phyloP scores from a whole-genome alignment of 1,139 yeast genomes.

The Hemisphaericaspora subhashii region DNA sequence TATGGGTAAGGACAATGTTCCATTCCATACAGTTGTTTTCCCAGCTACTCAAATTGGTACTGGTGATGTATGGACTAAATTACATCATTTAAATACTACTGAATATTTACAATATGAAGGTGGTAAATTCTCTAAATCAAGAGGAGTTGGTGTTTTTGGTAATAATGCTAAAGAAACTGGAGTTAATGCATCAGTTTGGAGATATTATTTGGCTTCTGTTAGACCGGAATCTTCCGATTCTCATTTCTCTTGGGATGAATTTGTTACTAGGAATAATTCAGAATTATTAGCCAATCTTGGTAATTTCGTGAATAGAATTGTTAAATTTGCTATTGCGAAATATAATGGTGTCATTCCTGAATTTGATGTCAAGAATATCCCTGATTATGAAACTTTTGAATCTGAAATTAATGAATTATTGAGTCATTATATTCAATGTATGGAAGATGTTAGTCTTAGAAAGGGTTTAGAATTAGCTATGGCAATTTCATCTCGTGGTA shows the following conservation, averaged over 20 bases:
- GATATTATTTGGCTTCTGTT: conserved; percentile 88
- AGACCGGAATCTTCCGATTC: conserved; percentile 97
- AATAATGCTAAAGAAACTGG: conserved; percentile 96
- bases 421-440: conserved; percentile 58
- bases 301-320: conserved; percentile 90
- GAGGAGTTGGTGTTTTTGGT: conserved; percentile 97
- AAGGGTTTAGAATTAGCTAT: conserved; percentile 89
- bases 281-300: conserved; percentile 95
- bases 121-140: conserved; percentile 94
- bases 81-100: conserved; percentile 89
- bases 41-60: conserved; percentile 84
- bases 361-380: conserved; percentile 46
- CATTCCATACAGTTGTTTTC: conserved; percentile 97
- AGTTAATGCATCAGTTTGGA: conserved; percentile 90
- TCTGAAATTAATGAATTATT: conserved; percentile 64
- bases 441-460: conserved; percentile 82
- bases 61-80: conserved; percentile 81
- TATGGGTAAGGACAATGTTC: conserved; percentile 99
- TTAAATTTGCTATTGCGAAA: conserved; percentile 86
- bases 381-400: conserved; percentile 51
- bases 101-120: conserved; percentile 97
- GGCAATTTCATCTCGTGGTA: conserved; percentile 91
- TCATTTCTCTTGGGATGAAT: conserved; percentile 95
- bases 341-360: conserved; percentile 87
- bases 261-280: conserved; percentile 88